Evolutionary conservation across 2,329 filamentous ascomycete species (phyloP).

Genomic region (Arthrinium phaeospermum): DNA sequence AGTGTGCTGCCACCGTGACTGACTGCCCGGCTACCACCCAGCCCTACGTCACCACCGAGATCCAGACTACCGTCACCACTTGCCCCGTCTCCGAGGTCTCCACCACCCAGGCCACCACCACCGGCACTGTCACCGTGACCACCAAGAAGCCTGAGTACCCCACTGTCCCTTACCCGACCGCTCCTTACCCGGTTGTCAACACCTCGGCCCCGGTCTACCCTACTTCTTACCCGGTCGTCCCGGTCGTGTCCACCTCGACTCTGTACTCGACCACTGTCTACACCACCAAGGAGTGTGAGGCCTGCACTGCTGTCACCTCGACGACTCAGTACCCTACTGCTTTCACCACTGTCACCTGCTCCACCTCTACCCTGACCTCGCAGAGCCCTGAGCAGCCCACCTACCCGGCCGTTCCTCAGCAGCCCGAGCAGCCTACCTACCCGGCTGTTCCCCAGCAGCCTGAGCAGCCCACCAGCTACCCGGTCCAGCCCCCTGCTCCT

Average conservation of each 20-base stretch:
- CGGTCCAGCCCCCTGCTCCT: background rate
- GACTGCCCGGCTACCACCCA: slow-evolving; percentile 15
- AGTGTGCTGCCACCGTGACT: slow-evolving; percentile 9
- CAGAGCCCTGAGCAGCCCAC: background rate
- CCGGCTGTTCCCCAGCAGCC: background rate
- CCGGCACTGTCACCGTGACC: background rate
- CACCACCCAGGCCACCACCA: slow-evolving; percentile 4
- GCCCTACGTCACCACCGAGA: slow-evolving; percentile 13
- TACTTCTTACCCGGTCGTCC: background rate
- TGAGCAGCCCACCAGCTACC: background rate
- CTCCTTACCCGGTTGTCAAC: background rate
- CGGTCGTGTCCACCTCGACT: background rate
- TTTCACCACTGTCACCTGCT: background rate
- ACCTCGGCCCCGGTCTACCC: background rate
- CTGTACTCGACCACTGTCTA: background rate
- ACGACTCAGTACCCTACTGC: background rate
- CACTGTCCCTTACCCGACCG: background rate
- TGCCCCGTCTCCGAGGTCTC: background rate
- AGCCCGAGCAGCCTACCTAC: background rate
- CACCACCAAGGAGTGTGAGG: slow-evolving; percentile 2
- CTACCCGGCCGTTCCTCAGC: background rate
- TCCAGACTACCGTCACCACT: background rate
- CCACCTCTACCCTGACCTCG: background rate
- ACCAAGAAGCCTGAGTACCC: background rate
- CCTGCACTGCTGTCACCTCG: background rate